A percentile compares a stretch with the other conserved stretches of the same genome.
Conservation (phyloP, 768 basidiomycete genomes). For the Phlebiopsis flavidoalba region DNA sequence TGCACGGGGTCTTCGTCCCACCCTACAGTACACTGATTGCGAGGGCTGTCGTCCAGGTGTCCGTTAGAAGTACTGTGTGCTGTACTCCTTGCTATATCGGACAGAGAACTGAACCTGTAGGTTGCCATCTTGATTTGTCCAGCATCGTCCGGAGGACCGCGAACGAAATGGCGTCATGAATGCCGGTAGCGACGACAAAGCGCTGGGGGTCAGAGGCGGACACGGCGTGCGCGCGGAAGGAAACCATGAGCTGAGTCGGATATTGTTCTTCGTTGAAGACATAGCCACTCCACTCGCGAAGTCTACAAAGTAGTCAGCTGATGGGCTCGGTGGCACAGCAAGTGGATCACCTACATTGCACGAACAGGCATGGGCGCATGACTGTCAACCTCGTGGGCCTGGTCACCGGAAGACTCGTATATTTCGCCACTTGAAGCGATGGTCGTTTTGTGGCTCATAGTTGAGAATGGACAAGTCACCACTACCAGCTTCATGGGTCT, state of each 20-base stretch:
- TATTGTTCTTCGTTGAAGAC: conserved; percentile 10
- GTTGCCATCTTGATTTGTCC: conserved; percentile 8
- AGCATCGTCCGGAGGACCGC: conserved; percentile 14
- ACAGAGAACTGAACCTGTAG: conserved; percentile 14
- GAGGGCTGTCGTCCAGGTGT: conserved; percentile 5
- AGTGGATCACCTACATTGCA: conserved; percentile 6
- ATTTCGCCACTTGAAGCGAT: conserved; percentile 10
- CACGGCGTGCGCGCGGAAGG: conserved; percentile 7
- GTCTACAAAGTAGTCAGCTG: not conserved
- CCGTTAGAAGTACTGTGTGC: conserved; percentile 10
- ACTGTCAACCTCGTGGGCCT: not conserved
- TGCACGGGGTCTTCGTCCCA: not conserved
- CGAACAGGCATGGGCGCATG: conserved; percentile 9
- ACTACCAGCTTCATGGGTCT: not conserved
- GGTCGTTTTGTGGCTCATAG: conserved; percentile 8
- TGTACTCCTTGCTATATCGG: conserved; percentile 1
- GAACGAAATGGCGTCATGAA: conserved; percentile 10
- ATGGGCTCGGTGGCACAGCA: not conserved
- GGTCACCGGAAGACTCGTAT: conserved; percentile 5
- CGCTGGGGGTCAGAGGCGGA: conserved; percentile 3
- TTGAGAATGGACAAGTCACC: not conserved
- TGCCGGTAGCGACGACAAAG: conserved; percentile 9
- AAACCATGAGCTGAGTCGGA: conserved; percentile 12
- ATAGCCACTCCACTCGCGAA: conserved; percentile 14
- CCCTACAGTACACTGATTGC: conserved; percentile 6